These are phyloP conservation scores for Aspergillus affinis DNA, from an alignment of 495 filamentous ascomycete species.

Conservation along the genomic window DNA sequence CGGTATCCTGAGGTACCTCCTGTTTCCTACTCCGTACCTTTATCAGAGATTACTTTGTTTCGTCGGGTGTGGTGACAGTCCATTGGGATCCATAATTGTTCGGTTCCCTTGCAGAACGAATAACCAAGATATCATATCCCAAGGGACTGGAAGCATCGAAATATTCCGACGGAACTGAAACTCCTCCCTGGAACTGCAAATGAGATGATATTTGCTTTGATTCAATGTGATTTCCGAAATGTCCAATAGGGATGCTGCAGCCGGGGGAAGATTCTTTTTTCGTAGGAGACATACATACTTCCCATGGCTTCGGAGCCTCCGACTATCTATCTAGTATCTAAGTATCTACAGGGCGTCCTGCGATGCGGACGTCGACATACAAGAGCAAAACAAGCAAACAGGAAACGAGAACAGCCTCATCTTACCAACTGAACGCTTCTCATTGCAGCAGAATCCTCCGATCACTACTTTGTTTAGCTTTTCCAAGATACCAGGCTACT, in stretches of 20 bases:
- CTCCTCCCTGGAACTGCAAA: background rate
- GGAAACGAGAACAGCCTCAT: background rate
- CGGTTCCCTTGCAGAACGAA: background rate
- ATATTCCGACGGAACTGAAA: background rate
- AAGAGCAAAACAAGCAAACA: slow-evolving; percentile 11
- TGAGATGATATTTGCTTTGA: background rate
- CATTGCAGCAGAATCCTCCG: slow-evolving; percentile 12
- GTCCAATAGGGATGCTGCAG: background rate
- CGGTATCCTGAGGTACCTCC: too few species aligned
- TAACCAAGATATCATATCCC: background rate
- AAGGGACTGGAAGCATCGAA: background rate
- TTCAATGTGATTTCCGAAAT: background rate
- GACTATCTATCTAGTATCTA: background rate
- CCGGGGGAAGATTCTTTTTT: background rate
- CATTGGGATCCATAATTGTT: background rate
- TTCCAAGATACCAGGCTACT: background rate
- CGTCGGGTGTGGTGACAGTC: background rate
- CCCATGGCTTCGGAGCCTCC: background rate
- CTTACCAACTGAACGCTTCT: slow-evolving; percentile 3
- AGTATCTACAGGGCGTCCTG: too few species aligned
- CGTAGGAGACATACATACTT: background rate
- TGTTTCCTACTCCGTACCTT: background rate
- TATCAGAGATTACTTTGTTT: background rate
- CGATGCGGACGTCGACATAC: too few species aligned
- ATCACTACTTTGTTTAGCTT: slow-evolving; percentile 24